Evolutionary conservation across 768 basidiomycete species (phyloP).

Genomic region (Nidularia pulvinata): DNA sequence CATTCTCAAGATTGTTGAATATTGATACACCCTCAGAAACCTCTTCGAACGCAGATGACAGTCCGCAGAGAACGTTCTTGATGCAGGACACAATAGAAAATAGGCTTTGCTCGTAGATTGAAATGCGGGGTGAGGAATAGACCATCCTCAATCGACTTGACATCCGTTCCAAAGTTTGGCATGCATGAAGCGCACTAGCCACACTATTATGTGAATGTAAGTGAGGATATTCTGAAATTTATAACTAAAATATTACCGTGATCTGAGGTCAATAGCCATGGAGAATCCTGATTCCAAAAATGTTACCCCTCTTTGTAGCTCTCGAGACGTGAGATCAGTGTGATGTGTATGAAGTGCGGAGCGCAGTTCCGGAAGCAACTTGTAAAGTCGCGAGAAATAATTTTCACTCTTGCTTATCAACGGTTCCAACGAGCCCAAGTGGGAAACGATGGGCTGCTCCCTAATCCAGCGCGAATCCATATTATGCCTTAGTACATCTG

Average conservation of each 20-base stretch:
- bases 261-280: slow-evolving; percentile 60
- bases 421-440: slow-evolving; percentile 13
- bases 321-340: slow-evolving; percentile 81
- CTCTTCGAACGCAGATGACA: slow-evolving; percentile 34
- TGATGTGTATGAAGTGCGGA: slow-evolving; percentile 69
- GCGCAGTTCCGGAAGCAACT: slow-evolving; percentile 66
- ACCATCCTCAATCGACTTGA: slow-evolving; percentile 25
- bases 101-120: slow-evolving; percentile 15
- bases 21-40: slow-evolving; percentile 25
- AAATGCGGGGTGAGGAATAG: slow-evolving; percentile 10
- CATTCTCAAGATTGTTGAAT: slow-evolving; percentile 17
- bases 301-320: slow-evolving; percentile 77
- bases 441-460: slow-evolving; percentile 49
- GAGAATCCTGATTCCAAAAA: slow-evolving; percentile 80
- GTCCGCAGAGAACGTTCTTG: slow-evolving; percentile 24
- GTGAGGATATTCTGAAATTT: not conserved
- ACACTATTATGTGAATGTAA: slow-evolving; percentile 20
- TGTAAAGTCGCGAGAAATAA: slow-evolving; percentile 66
- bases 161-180: slow-evolving; percentile 18
- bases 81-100: slow-evolving; percentile 13
- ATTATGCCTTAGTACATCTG: slow-evolving; percentile 62
- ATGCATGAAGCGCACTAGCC: slow-evolving; percentile 16
- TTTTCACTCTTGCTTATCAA: slow-evolving; percentile 43
- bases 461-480: slow-evolving; percentile 60
- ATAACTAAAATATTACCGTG: slow-evolving; percentile 48